Conservation (phyloP, 306 rosid species). For the Mucuna pruriens region DNA sequence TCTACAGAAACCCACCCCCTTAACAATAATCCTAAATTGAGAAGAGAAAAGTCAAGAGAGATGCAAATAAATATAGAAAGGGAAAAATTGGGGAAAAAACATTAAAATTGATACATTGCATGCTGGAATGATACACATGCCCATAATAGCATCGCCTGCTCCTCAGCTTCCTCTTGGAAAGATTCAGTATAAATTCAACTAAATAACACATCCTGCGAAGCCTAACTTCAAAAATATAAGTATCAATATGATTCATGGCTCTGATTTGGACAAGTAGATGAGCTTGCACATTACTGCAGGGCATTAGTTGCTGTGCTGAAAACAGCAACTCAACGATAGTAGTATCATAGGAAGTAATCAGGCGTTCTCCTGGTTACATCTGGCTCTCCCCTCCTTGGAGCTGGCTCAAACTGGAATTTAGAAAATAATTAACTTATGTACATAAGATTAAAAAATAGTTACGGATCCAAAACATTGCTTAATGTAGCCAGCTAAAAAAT, state of each 20-base stretch:
- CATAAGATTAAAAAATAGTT: not conserved
- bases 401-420: conserved; percentile 86
- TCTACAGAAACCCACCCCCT: conserved; percentile 64
- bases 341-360: conserved; percentile 80
- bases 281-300: conserved; percentile 46
- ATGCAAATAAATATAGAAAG: conserved; percentile 27
- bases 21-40: conserved; percentile 53
- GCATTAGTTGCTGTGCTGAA: conserved; percentile 41
- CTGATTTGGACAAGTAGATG: conserved; percentile 43
- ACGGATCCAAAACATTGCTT: not conserved
- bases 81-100: conserved; percentile 41
- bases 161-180: conserved; percentile 50
- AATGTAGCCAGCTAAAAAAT: conserved; percentile 5
- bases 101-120: conserved; percentile 56
- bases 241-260: conserved; percentile 44
- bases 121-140: conserved; percentile 53
- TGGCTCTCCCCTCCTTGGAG: conserved; percentile 99
- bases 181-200: conserved; percentile 42
- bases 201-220: conserved; percentile 49
- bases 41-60: conserved; percentile 33
- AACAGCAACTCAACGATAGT: conserved; percentile 45
- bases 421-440: not conserved
- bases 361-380: conserved; percentile 96
- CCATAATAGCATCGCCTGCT: conserved; percentile 48
- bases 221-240: conserved; percentile 41